Evolutionary conservation across 768 basidiomycete species (phyloP).

Genomic region (Scleroderma citrinum): DNA sequence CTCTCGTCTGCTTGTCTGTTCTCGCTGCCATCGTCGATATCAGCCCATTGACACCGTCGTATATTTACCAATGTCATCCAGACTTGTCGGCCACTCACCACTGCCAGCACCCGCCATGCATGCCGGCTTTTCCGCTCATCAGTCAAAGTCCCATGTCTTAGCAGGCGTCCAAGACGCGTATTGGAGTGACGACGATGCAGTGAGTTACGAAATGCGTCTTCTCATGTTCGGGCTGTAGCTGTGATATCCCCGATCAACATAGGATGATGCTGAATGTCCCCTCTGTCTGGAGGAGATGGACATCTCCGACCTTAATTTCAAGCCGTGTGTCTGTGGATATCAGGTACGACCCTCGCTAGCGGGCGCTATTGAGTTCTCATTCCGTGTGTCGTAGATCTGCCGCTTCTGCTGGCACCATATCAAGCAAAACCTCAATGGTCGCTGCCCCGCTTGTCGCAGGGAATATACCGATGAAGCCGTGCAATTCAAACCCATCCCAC

Average conservation of each 20-base stretch:
- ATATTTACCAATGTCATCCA: slow-evolving; percentile 40
- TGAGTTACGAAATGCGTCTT: slow-evolving; percentile 29
- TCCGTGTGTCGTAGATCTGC: slow-evolving; percentile 66
- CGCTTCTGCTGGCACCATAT: slow-evolving; percentile 99
- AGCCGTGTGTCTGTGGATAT: slow-evolving; percentile 97
- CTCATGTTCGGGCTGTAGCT: slow-evolving; percentile 8
- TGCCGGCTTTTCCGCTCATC: slow-evolving; percentile 61
- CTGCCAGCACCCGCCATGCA: slow-evolving; percentile 72
- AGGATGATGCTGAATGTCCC: slow-evolving; percentile 98
- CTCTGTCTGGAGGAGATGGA: slow-evolving; percentile 99
- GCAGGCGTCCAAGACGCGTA: slow-evolving; percentile 95
- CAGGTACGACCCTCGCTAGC: slow-evolving; percentile 52
- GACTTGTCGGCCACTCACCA: slow-evolving; percentile 56
- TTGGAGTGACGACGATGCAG: slow-evolving; percentile 90
- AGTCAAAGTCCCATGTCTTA: slow-evolving; percentile 80
- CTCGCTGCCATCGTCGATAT: slow-evolving; percentile 15
- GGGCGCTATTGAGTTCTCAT: slow-evolving; percentile 14
- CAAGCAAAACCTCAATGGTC: slow-evolving; percentile 90
- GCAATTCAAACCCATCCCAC: slow-evolving; percentile 91
- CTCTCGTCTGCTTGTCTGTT: slow-evolving; percentile 5
- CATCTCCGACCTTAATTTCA: slow-evolving; percentile 97
- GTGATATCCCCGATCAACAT: slow-evolving; percentile 15
- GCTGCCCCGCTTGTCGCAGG: slow-evolving; percentile 94
- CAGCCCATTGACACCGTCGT: slow-evolving; percentile 3
- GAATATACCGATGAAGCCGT: slow-evolving; percentile 89